Evolutionary conservation across 768 basidiomycete genomes (phyloP), one percentile per base, ranked within the genome.

Genomic region (Phallus indusiatus): DNA sequence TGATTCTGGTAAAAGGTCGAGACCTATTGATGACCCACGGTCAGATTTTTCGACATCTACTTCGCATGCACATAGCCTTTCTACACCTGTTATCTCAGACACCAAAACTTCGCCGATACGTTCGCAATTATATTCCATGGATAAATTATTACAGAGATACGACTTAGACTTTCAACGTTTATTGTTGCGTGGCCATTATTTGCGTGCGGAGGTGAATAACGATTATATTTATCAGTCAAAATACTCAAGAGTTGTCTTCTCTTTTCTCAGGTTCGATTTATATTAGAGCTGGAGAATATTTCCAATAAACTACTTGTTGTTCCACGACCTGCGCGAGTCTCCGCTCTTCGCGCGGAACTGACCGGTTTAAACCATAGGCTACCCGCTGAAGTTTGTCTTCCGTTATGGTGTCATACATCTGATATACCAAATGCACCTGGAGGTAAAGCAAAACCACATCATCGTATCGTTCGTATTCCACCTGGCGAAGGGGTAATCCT

Each of bases 401-500:
- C 88, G 46, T 80, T 91, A 80, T 91, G 90, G 89, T 91, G 89
- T 66, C 70, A 79, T 11, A 85, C 89, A 7, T 84, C 91, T 14
- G 86, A 89, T 68, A 69, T 71, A 22, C 75, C 77, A 22, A 22
- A 21, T 14, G 70, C 69, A 59, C 64, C 71, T 20, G 67, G 66
- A 33, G 70, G 71, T 42, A 71, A 76, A 46, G 75, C 79, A 6
- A 76, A 82, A 66, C 83, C 88, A 5, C 95, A 98, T 69, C 94
- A 97, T 69, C 86, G 92, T 47, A 91, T 99, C 54, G 94, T 98
- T 54, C 85, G 96, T 63, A 95, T 99, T 67, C 94, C 95, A 11
- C 95, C 96, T 2, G 92, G 94, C 14, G 96, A 99, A 75, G 89
- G 91, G 59, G 96, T 98, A 49, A 96, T 98, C 10, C 80, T 99